These are phyloP conservation scores for Lasiodiplodia gonubiensis DNA, from an alignment of 2,329 filamentous ascomycete species.

Conservation along the genomic window DNA sequence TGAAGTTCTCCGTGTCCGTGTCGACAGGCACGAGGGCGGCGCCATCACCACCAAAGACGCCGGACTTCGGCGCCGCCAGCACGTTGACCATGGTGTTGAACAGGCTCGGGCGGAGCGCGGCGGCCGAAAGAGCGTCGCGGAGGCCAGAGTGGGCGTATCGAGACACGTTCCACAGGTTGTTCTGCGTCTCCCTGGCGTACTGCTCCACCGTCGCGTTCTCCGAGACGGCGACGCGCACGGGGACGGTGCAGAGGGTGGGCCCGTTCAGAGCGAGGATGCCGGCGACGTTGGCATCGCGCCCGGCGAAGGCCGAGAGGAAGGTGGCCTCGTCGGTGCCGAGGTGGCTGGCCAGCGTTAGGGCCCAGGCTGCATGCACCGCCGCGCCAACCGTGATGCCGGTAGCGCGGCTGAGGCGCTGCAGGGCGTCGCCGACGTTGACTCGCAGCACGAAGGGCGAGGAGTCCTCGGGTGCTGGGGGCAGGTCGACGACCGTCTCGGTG, in stretches of 20 bases:
- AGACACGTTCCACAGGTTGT: slow-evolving; percentile 5
- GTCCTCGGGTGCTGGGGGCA: neutral
- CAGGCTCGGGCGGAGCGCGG: slow-evolving; percentile 1
- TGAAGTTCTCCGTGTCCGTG: neutral
- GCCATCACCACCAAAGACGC: neutral
- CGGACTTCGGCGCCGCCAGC: too few species aligned
- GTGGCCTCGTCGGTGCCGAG: neutral
- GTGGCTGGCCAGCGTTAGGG: neutral
- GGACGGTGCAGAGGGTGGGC: slow-evolving; percentile 2
- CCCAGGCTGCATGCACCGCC: slow-evolving; percentile 19
- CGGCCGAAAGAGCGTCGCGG: slow-evolving; percentile 4
- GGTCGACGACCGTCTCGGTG: neutral
- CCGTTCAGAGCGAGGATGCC: slow-evolving; percentile 6
- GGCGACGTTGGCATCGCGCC: slow-evolving; percentile 4
- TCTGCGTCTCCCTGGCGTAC: neutral
- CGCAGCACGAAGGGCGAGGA: neutral
- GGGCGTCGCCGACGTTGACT: neutral
- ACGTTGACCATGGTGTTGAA: slow-evolving; percentile 21
- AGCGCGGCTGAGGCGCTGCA: neutral
- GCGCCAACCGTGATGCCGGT: slow-evolving; percentile 6
- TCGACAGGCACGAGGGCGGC: neutral
- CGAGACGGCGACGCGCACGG: neutral
- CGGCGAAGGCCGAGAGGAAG: slow-evolving; percentile 20
- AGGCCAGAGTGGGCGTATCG: slow-evolving; percentile 24
- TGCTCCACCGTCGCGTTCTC: neutral